Conservation (phyloP, 306 rosid genomes). For the Begonia loranthoides region DNA sequence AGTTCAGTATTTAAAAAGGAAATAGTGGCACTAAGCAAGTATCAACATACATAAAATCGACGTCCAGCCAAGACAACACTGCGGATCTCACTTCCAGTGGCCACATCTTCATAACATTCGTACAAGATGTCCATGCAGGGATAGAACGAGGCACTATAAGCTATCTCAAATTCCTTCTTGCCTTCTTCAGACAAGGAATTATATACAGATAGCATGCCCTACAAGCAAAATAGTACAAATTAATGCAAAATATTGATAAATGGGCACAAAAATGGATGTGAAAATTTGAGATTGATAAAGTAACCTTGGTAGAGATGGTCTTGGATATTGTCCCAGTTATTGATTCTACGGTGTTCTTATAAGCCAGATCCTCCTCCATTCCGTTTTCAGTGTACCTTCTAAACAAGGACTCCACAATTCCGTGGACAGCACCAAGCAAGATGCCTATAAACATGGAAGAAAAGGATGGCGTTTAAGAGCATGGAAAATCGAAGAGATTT, state of each 20-base stretch:
- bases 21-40: neutral
- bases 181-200: conserved; percentile 63
- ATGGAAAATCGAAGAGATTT: neutral
- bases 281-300: conserved; percentile 7
- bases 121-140: conserved; percentile 98
- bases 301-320: conserved; percentile 81
- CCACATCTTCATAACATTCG: conserved; percentile 94
- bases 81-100: conserved; percentile 81
- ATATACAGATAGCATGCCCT: conserved; percentile 92
- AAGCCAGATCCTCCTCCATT: conserved; percentile 79
- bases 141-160: conserved; percentile 87
- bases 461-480: neutral
- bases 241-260: neutral
- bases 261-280: neutral
- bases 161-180: conserved; percentile 75
- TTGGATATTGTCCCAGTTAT: conserved; percentile 74
- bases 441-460: conserved; percentile 45
- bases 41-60: conserved; percentile 58
- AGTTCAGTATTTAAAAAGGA: too few relatives aligned
- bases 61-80: conserved; percentile 99
- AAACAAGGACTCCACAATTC: conserved; percentile 83
- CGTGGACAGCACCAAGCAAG: conserved; percentile 97
- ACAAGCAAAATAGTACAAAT: conserved; percentile 1
- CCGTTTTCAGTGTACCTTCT: conserved; percentile 89
- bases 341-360: conserved; percentile 87